phyloP scores from a whole-genome alignment of 1,139 yeast genomes.

The Pichia sp. region DNA sequence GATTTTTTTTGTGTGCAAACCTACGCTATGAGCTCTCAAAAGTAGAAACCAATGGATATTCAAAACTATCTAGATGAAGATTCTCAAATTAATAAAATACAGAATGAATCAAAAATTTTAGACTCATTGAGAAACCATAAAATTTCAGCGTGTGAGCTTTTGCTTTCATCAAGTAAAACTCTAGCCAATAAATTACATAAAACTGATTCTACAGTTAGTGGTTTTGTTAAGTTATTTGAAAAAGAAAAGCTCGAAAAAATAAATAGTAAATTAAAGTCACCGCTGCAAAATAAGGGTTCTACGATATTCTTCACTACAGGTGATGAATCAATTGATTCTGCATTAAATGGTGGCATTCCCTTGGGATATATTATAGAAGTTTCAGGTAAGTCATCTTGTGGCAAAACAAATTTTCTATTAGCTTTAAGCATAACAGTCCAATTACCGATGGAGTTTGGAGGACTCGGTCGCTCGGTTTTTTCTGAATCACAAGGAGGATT shows the following conservation, averaged over 20 bases:
- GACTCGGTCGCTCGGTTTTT: slow-evolving; percentile 32
- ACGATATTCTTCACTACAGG: slow-evolving; percentile 47
- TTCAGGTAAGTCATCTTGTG: slow-evolving; percentile 79
- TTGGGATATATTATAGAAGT: slow-evolving; percentile 67
- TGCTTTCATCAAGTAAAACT: slow-evolving; percentile 32
- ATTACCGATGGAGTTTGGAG: slow-evolving; percentile 38
- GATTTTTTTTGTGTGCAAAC: no score
- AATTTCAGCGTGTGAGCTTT: slow-evolving; percentile 37
- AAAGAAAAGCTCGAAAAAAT: slow-evolving; percentile 16
- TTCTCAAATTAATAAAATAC: slow-evolving; percentile 10
- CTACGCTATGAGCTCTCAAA: no score
- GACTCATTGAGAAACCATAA: slow-evolving; percentile 26
- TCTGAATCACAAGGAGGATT: not conserved
- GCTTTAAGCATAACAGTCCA: slow-evolving; percentile 59
- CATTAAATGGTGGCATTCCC: slow-evolving; percentile 54
- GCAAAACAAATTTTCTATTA: slow-evolving; percentile 71
- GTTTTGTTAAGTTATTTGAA: slow-evolving; percentile 32
- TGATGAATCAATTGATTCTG: slow-evolving; percentile 44
- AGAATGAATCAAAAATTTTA: slow-evolving; percentile 14
- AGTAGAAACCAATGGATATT: slow-evolving; percentile 3
- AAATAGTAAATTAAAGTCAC: not conserved
- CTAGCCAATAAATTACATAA: slow-evolving; percentile 41
- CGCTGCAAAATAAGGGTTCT: not conserved
- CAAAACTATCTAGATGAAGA: slow-evolving; percentile 10
- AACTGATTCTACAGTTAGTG: slow-evolving; percentile 40